A percentile compares a stretch with the other conserved stretches of the same genome.
These are phyloP conservation scores for Scopulariopsis brevicaulis DNA, from an alignment of 2,329 filamentous ascomycete genomes.

Conservation along the genomic window DNA sequence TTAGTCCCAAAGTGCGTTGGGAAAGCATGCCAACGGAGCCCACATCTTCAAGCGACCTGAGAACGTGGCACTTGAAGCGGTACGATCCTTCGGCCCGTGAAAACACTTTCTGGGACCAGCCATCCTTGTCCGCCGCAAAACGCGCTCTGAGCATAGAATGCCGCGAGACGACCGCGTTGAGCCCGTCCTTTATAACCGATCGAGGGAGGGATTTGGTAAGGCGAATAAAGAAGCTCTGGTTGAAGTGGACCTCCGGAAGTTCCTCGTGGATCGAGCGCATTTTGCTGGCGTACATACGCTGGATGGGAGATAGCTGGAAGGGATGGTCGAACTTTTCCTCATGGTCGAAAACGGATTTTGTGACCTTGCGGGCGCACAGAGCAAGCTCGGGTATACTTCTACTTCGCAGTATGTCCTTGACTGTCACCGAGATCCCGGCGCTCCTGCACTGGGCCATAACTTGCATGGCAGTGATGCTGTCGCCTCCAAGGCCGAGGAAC, in stretches of 20 bases:
- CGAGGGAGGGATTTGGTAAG: constrained; percentile 10
- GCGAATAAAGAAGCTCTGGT: constrained; percentile 29
- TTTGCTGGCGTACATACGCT: constrained; percentile 25
- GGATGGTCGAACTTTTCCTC: neutral
- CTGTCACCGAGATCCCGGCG: no score
- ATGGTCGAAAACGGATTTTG: no score
- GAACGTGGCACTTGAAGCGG: constrained; percentile 1
- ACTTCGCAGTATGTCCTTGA: no score
- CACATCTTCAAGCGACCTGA: no score
- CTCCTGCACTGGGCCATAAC: no score
- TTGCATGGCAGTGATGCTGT: no score
- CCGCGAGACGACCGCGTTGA: constrained; percentile 14
- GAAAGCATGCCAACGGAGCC: neutral
- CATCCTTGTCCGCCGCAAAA: constrained; percentile 10
- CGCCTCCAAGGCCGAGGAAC: no score
- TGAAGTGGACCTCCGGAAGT: constrained; percentile 22
- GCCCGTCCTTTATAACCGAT: neutral
- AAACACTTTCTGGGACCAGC: constrained; percentile 7
- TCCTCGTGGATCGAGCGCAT: neutral
- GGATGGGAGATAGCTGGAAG: constrained; percentile 31
- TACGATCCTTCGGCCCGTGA: constrained; percentile 13
- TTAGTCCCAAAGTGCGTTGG: constrained; percentile 10
- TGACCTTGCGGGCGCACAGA: no score
- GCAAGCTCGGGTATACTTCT: no score
- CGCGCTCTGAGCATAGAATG: constrained; percentile 24